phyloP scores from a whole-genome alignment of 176 grass and related monocot genomes.

The Triticum urartu region DNA sequence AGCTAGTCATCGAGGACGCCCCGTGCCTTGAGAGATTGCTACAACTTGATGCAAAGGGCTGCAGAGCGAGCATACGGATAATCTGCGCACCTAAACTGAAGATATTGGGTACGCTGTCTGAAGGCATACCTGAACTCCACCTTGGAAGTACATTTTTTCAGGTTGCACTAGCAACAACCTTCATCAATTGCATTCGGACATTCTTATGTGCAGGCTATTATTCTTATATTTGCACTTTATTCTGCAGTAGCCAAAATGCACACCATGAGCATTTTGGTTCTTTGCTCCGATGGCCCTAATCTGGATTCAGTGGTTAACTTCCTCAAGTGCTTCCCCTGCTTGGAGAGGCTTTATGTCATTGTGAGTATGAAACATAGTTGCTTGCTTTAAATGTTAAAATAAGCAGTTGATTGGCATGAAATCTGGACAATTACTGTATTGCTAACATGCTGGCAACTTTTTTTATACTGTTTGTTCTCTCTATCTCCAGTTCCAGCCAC shows the following conservation, averaged over 20 bases:
- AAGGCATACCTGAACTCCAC: neutral
- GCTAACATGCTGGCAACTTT: neutral
- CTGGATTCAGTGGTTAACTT: neutral
- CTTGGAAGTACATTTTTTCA: neutral
- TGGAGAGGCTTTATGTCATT: too few species aligned
- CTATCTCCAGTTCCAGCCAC: neutral
- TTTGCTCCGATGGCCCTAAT: neutral
- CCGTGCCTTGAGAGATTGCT: neutral
- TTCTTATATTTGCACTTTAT: neutral
- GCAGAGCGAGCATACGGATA: neutral
- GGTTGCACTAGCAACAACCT: neutral
- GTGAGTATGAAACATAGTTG: too few species aligned
- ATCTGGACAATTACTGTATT: neutral
- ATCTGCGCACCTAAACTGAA: neutral
- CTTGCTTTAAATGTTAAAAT: neutral
- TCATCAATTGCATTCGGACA: neutral
- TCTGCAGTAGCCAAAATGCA: neutral
- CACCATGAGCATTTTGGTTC: neutral
- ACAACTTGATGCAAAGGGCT: too few species aligned
- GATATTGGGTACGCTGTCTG: neutral
- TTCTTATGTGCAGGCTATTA: neutral
- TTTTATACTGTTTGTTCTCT: neutral
- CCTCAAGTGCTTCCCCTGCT: neutral
- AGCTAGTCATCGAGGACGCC: neutral
- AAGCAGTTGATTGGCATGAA: neutral